Conservation (phyloP, 202 grass and related monocot species). For the Cymbopogon flexuosus region DNA sequence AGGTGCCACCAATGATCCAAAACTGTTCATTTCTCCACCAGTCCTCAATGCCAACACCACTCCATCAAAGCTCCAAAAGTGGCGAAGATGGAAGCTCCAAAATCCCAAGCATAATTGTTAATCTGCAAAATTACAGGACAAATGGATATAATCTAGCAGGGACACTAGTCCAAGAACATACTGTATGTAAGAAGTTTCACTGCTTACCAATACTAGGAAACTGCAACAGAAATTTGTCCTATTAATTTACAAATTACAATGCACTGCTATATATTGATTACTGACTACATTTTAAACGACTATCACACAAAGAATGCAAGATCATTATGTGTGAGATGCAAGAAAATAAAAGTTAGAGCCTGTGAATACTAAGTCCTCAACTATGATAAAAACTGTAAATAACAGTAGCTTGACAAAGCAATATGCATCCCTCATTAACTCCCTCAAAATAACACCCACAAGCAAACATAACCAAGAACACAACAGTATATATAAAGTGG, state of each 20-base stretch:
- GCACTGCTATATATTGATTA: background rate
- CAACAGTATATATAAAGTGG: background rate
- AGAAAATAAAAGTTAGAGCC: background rate
- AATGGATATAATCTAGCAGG: constrained; percentile 8
- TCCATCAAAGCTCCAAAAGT: constrained; percentile 90
- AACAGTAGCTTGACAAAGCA: background rate
- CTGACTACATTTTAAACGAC: background rate
- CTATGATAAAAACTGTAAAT: background rate
- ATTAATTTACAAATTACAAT: background rate
- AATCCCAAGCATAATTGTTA: constrained; percentile 87
- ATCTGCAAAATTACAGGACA: constrained; percentile 53
- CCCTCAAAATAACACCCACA: background rate
- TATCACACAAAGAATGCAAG: background rate
- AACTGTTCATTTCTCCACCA: constrained; percentile 99
- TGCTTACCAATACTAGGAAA: constrained; percentile 2
- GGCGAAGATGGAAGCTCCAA: constrained; percentile 76
- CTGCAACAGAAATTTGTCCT: constrained; percentile 4
- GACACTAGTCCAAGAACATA: background rate
- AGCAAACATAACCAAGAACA: background rate
- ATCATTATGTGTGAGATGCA: background rate
- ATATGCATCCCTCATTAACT: background rate
- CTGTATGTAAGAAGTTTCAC: constrained; percentile 15
- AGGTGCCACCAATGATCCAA: constrained; percentile 97
- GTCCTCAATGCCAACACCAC: constrained; percentile 91
- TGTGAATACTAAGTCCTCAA: background rate